Percentiles rank a stretch among this genome's conserved stretches.
These are phyloP conservation scores for Cryptococcus hybrid DNA, from an alignment of 1,284 basidiomycete genomes.

Conservation along the genomic window DNA sequence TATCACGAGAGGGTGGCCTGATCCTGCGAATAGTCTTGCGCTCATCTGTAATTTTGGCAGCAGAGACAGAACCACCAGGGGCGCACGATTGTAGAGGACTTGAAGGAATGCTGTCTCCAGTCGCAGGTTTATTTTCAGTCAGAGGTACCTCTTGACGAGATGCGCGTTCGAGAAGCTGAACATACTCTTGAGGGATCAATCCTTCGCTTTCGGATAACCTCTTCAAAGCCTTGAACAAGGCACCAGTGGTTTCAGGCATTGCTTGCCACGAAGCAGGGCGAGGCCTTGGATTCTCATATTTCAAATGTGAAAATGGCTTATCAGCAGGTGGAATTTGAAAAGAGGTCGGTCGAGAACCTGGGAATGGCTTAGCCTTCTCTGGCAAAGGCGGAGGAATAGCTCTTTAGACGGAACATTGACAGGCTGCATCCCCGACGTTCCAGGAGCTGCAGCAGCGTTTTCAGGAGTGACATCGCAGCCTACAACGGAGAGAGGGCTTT, in stretches of 20 bases:
- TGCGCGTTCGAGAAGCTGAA: not conserved
- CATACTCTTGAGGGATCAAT: not conserved
- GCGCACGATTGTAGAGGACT: too few relatives aligned
- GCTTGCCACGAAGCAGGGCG: not conserved
- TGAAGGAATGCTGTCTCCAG: too few relatives aligned
- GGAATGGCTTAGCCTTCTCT: not conserved
- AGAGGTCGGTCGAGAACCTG: not conserved
- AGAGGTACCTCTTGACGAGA: not conserved
- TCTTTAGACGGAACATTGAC: too few relatives aligned
- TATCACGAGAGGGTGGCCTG: not conserved
- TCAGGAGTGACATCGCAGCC: too few relatives aligned
- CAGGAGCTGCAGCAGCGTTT: too few relatives aligned
- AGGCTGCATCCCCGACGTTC: too few relatives aligned
- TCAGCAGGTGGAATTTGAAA: not conserved
- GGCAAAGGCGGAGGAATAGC: not conserved
- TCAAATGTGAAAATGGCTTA: not conserved
- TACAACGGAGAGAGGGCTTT: too few relatives aligned
- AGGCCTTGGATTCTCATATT: not conserved
- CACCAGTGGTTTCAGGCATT: not conserved
- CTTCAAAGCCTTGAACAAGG: not conserved
- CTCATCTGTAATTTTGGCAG: not conserved
- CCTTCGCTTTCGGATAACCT: not conserved
- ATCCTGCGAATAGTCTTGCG: not conserved
- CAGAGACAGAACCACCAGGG: too few relatives aligned
- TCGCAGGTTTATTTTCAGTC: too few relatives aligned